Conservation (phyloP, 176 grass and related monocot genomes). For the Aegilops tauschii region DNA sequence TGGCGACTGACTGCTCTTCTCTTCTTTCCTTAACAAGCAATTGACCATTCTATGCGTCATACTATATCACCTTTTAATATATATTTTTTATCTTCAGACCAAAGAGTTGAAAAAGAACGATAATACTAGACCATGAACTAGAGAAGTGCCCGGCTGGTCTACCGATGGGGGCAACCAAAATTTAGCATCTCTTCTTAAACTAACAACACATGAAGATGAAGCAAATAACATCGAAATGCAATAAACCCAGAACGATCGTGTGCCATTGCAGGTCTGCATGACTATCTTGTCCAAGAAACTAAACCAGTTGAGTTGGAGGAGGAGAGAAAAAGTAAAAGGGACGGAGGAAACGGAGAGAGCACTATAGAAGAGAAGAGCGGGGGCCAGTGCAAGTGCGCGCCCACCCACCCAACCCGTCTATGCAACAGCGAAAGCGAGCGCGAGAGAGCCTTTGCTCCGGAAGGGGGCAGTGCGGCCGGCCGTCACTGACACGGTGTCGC, state of each 20-base stretch:
- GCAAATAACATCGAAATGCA: neutral
- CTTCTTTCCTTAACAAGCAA: neutral
- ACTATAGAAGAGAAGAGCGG: neutral
- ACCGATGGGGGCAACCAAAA: too few species aligned
- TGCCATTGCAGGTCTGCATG: neutral
- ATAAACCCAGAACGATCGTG: too few species aligned
- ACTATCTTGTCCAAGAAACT: neutral
- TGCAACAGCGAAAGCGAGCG: slow-evolving; percentile 38
- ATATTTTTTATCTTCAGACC: neutral
- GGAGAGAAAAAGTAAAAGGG: neutral
- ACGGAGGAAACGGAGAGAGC: neutral
- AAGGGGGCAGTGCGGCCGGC: slow-evolving; percentile 10
- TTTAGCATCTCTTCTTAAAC: neutral
- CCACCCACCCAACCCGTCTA: slow-evolving; percentile 7
- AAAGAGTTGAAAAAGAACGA: neutral
- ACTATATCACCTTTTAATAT: neutral
- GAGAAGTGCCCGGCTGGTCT: too few species aligned
- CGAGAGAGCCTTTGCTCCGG: slow-evolving; percentile 28
- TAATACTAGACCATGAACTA: neutral
- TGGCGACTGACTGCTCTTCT: neutral
- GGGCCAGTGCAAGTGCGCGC: neutral
- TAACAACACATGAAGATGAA: neutral
- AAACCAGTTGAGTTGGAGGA: neutral
- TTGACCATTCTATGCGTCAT: neutral
- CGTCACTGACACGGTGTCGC: slow-evolving; percentile 24